phyloP scores from a whole-genome alignment of 306 rosid genomes.

The Coriaria nepalensis region DNA sequence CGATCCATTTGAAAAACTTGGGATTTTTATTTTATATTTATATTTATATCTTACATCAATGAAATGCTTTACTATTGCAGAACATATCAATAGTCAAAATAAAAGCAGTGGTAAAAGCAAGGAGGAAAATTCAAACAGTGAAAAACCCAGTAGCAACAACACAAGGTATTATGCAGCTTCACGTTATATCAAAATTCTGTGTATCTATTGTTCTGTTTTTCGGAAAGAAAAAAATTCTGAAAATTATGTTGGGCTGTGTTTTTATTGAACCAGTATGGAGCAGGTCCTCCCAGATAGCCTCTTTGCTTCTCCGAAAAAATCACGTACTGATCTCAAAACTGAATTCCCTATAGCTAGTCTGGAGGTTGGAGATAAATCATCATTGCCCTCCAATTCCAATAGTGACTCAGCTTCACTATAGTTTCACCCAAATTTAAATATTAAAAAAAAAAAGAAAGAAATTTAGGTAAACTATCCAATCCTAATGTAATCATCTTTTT shows the following conservation, averaged over 20 bases:
- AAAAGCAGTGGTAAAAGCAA: slow-evolving; percentile 15
- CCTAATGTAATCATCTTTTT: too few species aligned
- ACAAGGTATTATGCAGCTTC: slow-evolving; percentile 33
- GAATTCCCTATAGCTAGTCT: slow-evolving; percentile 23
- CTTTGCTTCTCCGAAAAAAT: slow-evolving; percentile 69
- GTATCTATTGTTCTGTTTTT: slow-evolving; percentile 1
- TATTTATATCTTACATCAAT: too few species aligned
- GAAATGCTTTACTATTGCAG: slow-evolving; percentile 19
- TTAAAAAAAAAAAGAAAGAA: too few species aligned
- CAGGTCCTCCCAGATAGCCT: slow-evolving; percentile 77
- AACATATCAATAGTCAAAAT: slow-evolving; percentile 24
- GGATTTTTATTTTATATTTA: too few species aligned
- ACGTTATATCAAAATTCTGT: slow-evolving; percentile 2
- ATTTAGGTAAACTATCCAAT: too few species aligned
- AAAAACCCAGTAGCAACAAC: slow-evolving; percentile 24
- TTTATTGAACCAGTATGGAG: slow-evolving; percentile 39
- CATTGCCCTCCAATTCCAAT: slow-evolving; percentile 15
- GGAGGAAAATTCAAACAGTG: slow-evolving; percentile 22
- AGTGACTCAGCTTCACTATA: slow-evolving; percentile 18
- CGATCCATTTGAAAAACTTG: too few species aligned
- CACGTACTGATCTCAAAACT: slow-evolving; percentile 26
- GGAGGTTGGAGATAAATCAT: slow-evolving; percentile 22
- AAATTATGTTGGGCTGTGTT: not conserved
- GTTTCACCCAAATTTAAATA: too few species aligned
- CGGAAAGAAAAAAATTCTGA: not conserved